Base-by-base conservation (phyloP, 129 eudicot species). In the Flaveria bidentis region DNA sequence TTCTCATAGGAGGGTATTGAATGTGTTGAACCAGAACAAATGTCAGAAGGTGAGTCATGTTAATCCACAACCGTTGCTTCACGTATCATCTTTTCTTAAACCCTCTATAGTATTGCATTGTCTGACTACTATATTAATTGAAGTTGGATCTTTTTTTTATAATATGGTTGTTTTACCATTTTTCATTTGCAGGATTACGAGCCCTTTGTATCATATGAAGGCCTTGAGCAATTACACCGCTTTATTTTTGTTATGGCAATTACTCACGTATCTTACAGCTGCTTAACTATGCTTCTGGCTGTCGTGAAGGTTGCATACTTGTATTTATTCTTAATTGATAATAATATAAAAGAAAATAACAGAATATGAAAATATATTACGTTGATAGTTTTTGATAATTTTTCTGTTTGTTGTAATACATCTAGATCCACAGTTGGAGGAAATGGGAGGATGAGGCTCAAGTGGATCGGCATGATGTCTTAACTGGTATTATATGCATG, bases 281-380 rank as follows among this genome's bases (percentile, higher is more conserved):
- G 99, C 82, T 86, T 95, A 74, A 95, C 99, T 62, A 95, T 95
- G 99, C 87, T 95, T 90, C 88, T 95, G 73, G 99, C 99, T 26
- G 88, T 95, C 66, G 97, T 95, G 69, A 95, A 95, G 99, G 99
- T 95, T 81, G 52, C 60, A 5, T 61, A 67, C 77, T 84, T 71
- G 45, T 20, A 62, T 67, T 55, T 61, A 53, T 60, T 64, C 17
- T 12, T 53, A 80, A 28, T 33, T 80, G 11, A 53, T 44, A 13
- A 8, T 9, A 44, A 15, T 14, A 45, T 52, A 26, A 51, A 51
- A 62, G 18, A 18, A 62, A 60, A 60, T 4, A 25, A 60, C 18
- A 16, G 12, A 58, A 46, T 17, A 57, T 58, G 75, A 39, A 41
- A 16, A 20, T 42, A 53, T 55, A 44, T 25, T 41, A 36, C 49